Percentiles rank a stretch among this genome's conserved stretches.
phyloP scores from a whole-genome alignment of 768 basidiomycete species.

The Agaricus bisporus region DNA sequence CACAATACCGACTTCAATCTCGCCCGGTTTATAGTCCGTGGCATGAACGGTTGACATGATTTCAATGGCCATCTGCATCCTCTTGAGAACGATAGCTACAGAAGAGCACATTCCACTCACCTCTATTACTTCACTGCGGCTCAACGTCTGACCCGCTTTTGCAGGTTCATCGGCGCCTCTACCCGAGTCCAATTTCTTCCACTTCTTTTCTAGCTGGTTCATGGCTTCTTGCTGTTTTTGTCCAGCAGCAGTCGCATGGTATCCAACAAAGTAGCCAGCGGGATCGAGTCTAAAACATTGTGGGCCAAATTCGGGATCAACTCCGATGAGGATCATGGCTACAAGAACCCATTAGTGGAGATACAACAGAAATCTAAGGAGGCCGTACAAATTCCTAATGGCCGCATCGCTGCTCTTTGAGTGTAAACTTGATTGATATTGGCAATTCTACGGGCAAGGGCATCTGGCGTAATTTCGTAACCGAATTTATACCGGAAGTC shows the following conservation, averaged over 20 bases:
- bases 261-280: constrained; percentile 97
- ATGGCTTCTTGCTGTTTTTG: constrained; percentile 98
- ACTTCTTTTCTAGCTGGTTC: constrained; percentile 98
- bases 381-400: constrained; percentile 83
- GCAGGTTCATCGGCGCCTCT: constrained; percentile 74
- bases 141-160: constrained; percentile 67
- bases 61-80: constrained; percentile 81
- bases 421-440: constrained; percentile 99
- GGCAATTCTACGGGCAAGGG: constrained; percentile 89
- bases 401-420: constrained; percentile 94
- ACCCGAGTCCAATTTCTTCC: constrained; percentile 88
- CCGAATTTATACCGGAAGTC: constrained; percentile 95
- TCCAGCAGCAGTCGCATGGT: constrained; percentile 94
- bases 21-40: constrained; percentile 92
- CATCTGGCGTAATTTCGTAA: constrained; percentile 96
- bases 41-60: constrained; percentile 90
- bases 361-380: neutral
- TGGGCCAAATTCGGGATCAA: constrained; percentile 88
- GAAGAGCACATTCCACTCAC: constrained; percentile 34
- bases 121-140: constrained; percentile 83
- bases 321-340: constrained; percentile 97
- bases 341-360: neutral
- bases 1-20: constrained; percentile 94
- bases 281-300: constrained; percentile 98
- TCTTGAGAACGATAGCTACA: neutral